Evolutionary conservation across 2,329 filamentous ascomycete genomes (phyloP).

Genomic region (Ustilaginoidea virens): DNA sequence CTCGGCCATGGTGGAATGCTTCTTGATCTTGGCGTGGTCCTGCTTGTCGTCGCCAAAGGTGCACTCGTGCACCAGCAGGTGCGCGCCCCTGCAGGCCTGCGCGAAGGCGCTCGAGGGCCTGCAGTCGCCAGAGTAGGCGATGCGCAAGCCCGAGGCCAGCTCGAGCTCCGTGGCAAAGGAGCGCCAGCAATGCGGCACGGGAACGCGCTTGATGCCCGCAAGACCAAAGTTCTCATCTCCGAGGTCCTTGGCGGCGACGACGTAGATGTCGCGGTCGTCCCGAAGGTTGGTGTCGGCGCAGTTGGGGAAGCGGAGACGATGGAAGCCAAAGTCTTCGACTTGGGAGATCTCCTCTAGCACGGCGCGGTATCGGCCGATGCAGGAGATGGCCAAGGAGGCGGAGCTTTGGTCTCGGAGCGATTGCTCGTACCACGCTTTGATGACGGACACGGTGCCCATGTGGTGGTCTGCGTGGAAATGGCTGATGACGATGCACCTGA

Average conservation of each 20-base stretch:
- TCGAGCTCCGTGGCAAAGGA: slow-evolving; percentile 65
- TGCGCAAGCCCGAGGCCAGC: slow-evolving; percentile 65
- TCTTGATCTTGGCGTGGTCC: slow-evolving; percentile 71
- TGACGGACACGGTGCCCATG: slow-evolving; percentile 65
- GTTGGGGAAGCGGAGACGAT: slow-evolving; percentile 25
- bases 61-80: slow-evolving; percentile 84
- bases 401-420: slow-evolving; percentile 19
- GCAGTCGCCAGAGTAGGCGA: slow-evolving; percentile 91
- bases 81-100: slow-evolving; percentile 54
- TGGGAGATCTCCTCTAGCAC: slow-evolving; percentile 69
- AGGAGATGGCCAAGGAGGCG: slow-evolving; percentile 47
- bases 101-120: slow-evolving; percentile 60
- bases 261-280: slow-evolving; percentile 12
- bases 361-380: slow-evolving; percentile 52
- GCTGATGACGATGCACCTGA: slow-evolving; percentile 81
- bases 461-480: slow-evolving; percentile 96
- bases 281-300: slow-evolving; percentile 9
- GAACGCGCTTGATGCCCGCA: slow-evolving; percentile 46
- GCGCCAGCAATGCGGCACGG: slow-evolving; percentile 65
- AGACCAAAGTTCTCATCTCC: slow-evolving; percentile 43
- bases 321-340: slow-evolving; percentile 63
- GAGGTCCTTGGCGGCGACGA: slow-evolving; percentile 19
- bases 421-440: slow-evolving; percentile 62
- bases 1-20: slow-evolving; percentile 78
- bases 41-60: slow-evolving; percentile 82